These are phyloP conservation scores for Saccharomycopsis crataegensis DNA, from an alignment of 1,139 yeast genomes.

Conservation along the genomic window DNA sequence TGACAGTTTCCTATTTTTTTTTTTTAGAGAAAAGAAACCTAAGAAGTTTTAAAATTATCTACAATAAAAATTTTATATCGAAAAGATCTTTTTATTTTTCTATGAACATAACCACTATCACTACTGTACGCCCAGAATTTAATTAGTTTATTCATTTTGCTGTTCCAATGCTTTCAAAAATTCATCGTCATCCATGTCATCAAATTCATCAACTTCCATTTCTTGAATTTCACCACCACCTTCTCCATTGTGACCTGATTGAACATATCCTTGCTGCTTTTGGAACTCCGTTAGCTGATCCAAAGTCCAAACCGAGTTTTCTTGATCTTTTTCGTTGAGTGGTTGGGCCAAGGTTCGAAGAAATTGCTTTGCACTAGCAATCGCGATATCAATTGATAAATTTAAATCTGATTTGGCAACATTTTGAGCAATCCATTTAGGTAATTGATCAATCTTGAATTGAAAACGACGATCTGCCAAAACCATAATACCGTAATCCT, in stretches of 20 bases:
- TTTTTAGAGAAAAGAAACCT: background rate
- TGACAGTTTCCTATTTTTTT: background rate
- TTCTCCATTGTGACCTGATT: background rate
- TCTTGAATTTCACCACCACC: slow-evolving; percentile 8
- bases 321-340: slow-evolving; percentile 80
- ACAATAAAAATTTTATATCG: background rate
- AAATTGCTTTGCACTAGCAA: slow-evolving; percentile 89
- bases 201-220: slow-evolving; percentile 18
- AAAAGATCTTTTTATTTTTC: background rate
- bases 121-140: background rate
- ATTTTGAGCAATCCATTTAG: slow-evolving; percentile 96
- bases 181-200: slow-evolving; percentile 21
- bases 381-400: slow-evolving; percentile 94
- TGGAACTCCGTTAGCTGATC: slow-evolving; percentile 64
- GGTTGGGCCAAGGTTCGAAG: slow-evolving; percentile 94
- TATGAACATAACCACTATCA: background rate
- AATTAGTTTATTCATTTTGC: slow-evolving; percentile 14
- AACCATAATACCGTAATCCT: slow-evolving; percentile 98
- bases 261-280: slow-evolving; percentile 21
- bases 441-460: slow-evolving; percentile 77
- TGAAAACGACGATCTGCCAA: slow-evolving; percentile 90
- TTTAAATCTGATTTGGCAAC: slow-evolving; percentile 86
- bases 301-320: slow-evolving; percentile 85
- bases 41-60: background rate
- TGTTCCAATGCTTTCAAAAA: slow-evolving; percentile 21